Evolutionary conservation across 2,329 filamentous ascomycete species (phyloP), one percentile per base, ranked within the genome.

Genomic region (Xylaria sp.): DNA sequence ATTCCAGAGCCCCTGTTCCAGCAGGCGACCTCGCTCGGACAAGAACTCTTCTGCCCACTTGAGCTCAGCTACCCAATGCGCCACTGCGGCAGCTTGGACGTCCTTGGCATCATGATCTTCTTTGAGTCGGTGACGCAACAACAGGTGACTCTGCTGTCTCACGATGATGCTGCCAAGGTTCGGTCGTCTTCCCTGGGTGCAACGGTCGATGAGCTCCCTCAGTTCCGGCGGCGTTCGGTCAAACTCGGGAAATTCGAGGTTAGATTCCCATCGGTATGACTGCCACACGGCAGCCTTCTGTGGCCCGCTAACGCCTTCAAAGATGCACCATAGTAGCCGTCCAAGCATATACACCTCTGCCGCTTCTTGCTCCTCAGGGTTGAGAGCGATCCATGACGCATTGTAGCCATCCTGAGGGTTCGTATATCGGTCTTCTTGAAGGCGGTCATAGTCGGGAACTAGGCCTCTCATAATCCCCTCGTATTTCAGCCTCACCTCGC

Each of bases 301-400:
- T 1, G 88, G 87, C 1, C 87, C 87, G 68, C 86, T 86, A 74
- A 85, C 84, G 23, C 86, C 87, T 75, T 90, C 88, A 66, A 90
- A 90, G 18, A 90, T 84, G 74, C 88, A 90, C 87, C 88, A 90
- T 56, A 90, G 80, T 32, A 89, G 81, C 48, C 88, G 83, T 6
- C 87, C 88, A 18, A 90, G 84, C 87, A 89, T 89, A 78, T 89
- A 90, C 1, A 89, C 87, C 76, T 88, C 85, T 23, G 87, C 87
- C 0, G 84, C 81, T 73, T 90, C 88, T 71, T 87, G 85, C 72
- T 90, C 88, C 2, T 69, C 69, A 1, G 78, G 76, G 15, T 80
- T 83, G n/a, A 90, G 81, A 62, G 83, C 85, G 4, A 84, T 80
- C 88, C 88, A 90, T 3, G 87, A 79, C 8, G 87, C 79, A 72